Conservation (phyloP, 2,329 filamentous ascomycete species). For the Cladophialophora psammophila region DNA sequence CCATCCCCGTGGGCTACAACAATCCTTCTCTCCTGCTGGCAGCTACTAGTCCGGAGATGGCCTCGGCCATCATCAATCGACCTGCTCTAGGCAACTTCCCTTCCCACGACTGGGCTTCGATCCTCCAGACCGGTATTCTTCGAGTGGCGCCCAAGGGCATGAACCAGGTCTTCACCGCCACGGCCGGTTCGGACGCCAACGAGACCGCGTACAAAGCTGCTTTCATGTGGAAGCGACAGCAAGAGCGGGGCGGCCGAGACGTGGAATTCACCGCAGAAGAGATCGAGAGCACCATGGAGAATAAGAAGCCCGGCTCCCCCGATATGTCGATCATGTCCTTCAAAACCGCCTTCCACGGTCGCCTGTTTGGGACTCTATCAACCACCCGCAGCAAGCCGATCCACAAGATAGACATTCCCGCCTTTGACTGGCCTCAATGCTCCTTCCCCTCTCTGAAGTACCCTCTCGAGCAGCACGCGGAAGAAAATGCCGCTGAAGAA, state of each 20-base stretch:
- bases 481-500: conserved; percentile 84
- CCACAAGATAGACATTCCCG: conserved; percentile 93
- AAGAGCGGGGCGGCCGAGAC: conserved; percentile 77
- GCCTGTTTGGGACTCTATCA: conserved; percentile 84
- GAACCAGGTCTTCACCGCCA: conserved; percentile 88
- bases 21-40: conserved; percentile 76
- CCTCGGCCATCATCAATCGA: conserved; percentile 81
- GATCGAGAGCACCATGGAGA: conserved; percentile 77
- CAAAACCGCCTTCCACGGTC: conserved; percentile 87
- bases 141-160: conserved; percentile 82
- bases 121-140: conserved; percentile 81
- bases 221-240: conserved; percentile 88
- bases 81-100: conserved; percentile 79
- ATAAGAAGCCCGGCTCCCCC: conserved; percentile 78
- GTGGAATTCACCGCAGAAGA: conserved; percentile 84
- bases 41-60: conserved; percentile 79
- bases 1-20: conserved; percentile 91
- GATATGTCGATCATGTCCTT: conserved; percentile 87
- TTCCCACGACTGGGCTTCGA: conserved; percentile 79
- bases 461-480: conserved; percentile 78
- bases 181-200: conserved; percentile 90
- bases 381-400: conserved; percentile 93
- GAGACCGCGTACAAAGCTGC: conserved; percentile 95
- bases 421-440: conserved; percentile 93
- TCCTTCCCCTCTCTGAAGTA: conserved; percentile 87